phyloP scores from a whole-genome alignment of 78 protist genomes.

The Bigelowiella natans region DNA sequence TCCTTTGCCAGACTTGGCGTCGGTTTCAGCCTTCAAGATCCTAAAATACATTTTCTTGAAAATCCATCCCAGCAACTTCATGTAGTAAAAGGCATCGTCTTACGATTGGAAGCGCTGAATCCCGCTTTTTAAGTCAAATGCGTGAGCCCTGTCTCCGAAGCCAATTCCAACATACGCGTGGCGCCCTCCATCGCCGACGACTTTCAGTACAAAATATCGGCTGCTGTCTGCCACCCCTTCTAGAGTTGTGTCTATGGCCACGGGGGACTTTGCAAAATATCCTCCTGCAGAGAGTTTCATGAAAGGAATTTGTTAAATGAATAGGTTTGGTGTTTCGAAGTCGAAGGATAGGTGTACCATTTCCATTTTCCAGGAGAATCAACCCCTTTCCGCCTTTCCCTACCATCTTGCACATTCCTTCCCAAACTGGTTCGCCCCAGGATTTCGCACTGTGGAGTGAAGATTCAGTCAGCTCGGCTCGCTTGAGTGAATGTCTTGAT shows the following conservation, averaged over 20 bases:
- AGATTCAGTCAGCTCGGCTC: too few species aligned
- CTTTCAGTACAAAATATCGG: not conserved
- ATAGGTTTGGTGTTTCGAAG: too few species aligned
- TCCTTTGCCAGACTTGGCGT: not conserved
- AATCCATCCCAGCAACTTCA: not conserved
- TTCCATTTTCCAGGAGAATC: not conserved
- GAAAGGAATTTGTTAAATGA: not conserved
- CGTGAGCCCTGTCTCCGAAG: not conserved
- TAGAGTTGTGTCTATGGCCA: not conserved
- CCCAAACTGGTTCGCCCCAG: not conserved
- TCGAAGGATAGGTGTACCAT: not conserved
- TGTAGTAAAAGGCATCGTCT: not conserved
- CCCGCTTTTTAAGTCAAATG: not conserved
- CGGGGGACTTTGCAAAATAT: not conserved
- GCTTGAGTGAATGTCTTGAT: too few species aligned
- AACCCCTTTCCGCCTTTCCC: not conserved
- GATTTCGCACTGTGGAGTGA: not conserved
- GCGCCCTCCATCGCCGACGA: not conserved
- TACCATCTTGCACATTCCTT: not conserved
- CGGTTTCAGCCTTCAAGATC: not conserved
- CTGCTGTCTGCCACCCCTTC: not conserved
- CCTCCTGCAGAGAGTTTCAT: not conserved
- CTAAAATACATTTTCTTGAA: not conserved
- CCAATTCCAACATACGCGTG: not conserved
- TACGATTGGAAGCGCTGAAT: not conserved